Evolutionary conservation across 345 rosid genomes (phyloP).

Genomic region (Populus ilicifolia): DNA sequence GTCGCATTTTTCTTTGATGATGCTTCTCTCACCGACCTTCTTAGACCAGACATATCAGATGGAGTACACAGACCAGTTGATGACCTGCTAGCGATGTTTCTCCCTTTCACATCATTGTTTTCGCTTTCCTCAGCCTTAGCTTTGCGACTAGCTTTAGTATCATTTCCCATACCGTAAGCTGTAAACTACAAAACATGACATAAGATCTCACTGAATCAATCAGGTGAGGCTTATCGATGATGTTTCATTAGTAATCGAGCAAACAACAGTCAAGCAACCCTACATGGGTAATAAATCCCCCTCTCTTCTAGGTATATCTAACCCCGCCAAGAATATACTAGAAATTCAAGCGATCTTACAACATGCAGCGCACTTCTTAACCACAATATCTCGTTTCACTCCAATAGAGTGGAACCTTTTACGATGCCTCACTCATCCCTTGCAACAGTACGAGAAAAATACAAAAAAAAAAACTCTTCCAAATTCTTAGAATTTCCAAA

Average conservation of each 20-base stretch:
- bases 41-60: constrained; percentile 32
- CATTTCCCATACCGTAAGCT: constrained; percentile 35
- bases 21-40: constrained; percentile 53
- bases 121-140: constrained; percentile 32
- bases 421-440: no score
- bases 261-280: not conserved
- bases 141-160: constrained; percentile 24
- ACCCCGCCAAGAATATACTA: not conserved
- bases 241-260: not conserved
- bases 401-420: no score
- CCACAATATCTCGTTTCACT: no score
- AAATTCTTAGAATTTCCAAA: not conserved
- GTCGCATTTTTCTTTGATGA: constrained; percentile 22
- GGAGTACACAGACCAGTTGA: constrained; percentile 21
- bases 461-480: no score
- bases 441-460: no score
- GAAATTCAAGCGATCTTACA: not conserved
- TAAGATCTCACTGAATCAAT: not conserved
- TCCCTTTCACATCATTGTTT: constrained; percentile 29
- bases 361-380: no score
- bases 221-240: not conserved
- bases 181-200: not conserved
- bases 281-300: not conserved
- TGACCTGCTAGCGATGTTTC: constrained; percentile 34
- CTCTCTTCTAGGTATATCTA: not conserved